Evolutionary conservation across 208 protist species (phyloP).

Genomic region (Tetramitus jugosus): DNA sequence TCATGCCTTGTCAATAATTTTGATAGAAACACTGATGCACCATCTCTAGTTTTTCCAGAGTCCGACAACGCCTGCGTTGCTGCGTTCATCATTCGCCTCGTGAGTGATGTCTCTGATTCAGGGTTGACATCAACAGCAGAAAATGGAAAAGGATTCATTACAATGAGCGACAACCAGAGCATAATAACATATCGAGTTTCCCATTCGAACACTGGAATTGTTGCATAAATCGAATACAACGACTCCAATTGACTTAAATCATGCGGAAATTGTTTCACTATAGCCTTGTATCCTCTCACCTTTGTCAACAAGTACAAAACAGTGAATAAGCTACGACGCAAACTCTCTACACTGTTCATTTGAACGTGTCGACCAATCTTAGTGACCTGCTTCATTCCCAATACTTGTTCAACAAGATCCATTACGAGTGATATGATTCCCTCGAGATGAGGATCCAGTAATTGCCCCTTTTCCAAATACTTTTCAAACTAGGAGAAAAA

Average conservation of each 20-base stretch:
- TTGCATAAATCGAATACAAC: background rate
- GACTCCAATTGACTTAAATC: slow-evolving; percentile 13
- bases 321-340: background rate
- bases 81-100: slow-evolving; percentile 58
- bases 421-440: background rate
- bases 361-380: background rate
- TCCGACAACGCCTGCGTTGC: slow-evolving; percentile 61
- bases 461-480: slow-evolving; percentile 3
- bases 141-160: slow-evolving; percentile 90
- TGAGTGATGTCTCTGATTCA: slow-evolving; percentile 42
- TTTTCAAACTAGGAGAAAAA: background rate
- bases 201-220: slow-evolving; percentile 49
- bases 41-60: slow-evolving; percentile 74
- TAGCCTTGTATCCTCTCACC: slow-evolving; percentile 1
- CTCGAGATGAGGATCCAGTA: slow-evolving; percentile 13
- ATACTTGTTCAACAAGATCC: background rate
- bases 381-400: background rate
- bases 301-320: background rate
- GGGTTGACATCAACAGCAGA: slow-evolving; percentile 64
- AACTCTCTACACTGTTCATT: background rate
- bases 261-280: slow-evolving; percentile 15
- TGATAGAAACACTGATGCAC: slow-evolving; percentile 68
- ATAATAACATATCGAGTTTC: slow-evolving; percentile 88
- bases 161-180: slow-evolving; percentile 89
- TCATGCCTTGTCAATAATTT: slow-evolving; percentile 78